Evolutionary conservation across 2,329 filamentous ascomycete genomes (phyloP), one percentile per base, ranked within the genome.

Genomic region (Mycosphaerella sp.): DNA sequence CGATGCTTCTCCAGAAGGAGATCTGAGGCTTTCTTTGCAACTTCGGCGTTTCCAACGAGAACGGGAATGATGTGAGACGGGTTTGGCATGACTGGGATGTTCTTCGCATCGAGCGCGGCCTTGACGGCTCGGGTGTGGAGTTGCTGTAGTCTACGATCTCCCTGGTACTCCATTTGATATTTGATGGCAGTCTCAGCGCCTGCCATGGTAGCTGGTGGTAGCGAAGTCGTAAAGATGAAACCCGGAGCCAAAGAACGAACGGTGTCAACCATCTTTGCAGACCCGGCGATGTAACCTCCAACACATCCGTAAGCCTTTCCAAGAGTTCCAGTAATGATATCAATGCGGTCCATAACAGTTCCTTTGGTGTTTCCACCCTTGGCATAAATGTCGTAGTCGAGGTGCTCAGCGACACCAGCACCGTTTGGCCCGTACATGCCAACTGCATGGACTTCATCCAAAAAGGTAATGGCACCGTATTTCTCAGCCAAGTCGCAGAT

Each of bases 241-340:
- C 93, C 93, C 3, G 93, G 90, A 1, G 93, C 93, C 36, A 97
- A 82, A 7, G 93, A 97, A 46, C 93, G 87, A 63, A 98, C 87
- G 55, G 88, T 86, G 70, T 98, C 93, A 30, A 98, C 86, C 62
- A 98, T 79, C 66, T 86, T 86, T 47, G 82, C 73, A 54, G 86
- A 95, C 46, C 88, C 93, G 32, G 93, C 93, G 66, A 98, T 97
- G 73, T 98, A 98, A 53, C 93, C 93, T 62, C 93, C 93, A 36
- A 98, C 93, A 64, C 90, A 96, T 60, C 93, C 93, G 67, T 97
- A 98, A 0, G 93, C 93, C 74, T 98, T 98, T 66, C 93, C 93
- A 37, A 98, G 80, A 6, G 93, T 98, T 53, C 89, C 93, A 14
- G 93, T 97, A 67, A 98, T 96, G 66, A 98, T 98, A 67, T 98